Evolutionary conservation across 2,329 filamentous ascomycete species (phyloP), one percentile per base, ranked within the genome.

Genomic region (Beauveria asiatica): DNA sequence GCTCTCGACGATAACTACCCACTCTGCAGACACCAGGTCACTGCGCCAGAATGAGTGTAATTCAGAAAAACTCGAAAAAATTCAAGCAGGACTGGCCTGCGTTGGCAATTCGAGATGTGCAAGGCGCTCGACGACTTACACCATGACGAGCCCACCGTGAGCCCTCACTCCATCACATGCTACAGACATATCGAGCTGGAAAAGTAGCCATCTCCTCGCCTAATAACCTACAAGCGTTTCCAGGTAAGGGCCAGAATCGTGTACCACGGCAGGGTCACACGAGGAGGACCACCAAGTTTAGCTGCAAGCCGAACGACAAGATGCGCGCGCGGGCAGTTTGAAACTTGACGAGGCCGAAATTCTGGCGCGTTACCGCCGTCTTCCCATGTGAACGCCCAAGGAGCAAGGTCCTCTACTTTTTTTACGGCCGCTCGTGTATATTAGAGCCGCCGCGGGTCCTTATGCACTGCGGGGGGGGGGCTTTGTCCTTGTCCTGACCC

Each of bases 381-480:
- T 70, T 67, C 41, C 68, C 68, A 69, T 17, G 64, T 72, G n/a
- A 63, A 63, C 68, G 3, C 67, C 70, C 57, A 70, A 72, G 4
- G 44, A 19, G n/a, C 5, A 27, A 27, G 27, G 45, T 72, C 0
- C 46, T 30, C 7, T 49, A 9, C 46, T 16, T 30, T 25, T 16
- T 30, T 25, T 9, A 30, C 25, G 46, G 8, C 25, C 8, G 46
- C 46, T 30, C 16, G 4, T 25, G 30, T 49, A 49, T 49, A 17
- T 30, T 11, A 0, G 46, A 11, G 16, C 25, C 16, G n/a, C n/a
- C n/a, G n/a, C n/a, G 2, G 19, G 7, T 13, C 21, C 45, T 13
- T 13, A 13, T 63, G 59, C 70, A 73, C n/a, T 73, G 70, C n/a
- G n/a, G n/a, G n/a, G n/a, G n/a, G n/a, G 70, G 56, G 56, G 61